These are phyloP conservation scores for Auricularia sp. DNA, from an alignment of 768 basidiomycete species.

Conservation along the genomic window DNA sequence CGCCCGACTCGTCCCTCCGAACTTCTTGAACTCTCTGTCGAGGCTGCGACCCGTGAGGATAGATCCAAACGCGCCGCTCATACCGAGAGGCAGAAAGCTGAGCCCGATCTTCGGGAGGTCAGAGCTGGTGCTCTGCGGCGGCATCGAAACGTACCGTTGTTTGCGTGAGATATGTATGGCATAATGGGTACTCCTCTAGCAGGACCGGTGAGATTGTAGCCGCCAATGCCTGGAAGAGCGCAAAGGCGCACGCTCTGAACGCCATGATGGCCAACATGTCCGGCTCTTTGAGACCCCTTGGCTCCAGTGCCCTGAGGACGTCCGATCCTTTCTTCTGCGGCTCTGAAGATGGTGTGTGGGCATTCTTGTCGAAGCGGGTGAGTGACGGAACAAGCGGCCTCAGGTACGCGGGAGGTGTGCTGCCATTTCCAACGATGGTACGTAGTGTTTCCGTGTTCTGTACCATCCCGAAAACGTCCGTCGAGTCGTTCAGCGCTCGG, in stretches of 20 bases:
- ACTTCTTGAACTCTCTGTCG: constrained; percentile 46
- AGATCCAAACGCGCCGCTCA: constrained; percentile 56
- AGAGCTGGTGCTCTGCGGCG: too few species aligned
- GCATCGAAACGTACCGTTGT: constrained; percentile 17
- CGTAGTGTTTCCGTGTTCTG: too few species aligned
- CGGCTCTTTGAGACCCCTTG: constrained; percentile 36
- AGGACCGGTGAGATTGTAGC: constrained; percentile 56
- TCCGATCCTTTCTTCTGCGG: background rate
- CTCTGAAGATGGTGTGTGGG: background rate
- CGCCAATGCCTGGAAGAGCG: constrained; percentile 50
- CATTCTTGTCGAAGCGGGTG: constrained; percentile 4
- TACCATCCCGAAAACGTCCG: too few species aligned
- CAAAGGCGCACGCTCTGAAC: constrained; percentile 43
- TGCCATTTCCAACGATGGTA: constrained; percentile 35
- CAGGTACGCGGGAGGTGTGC: constrained; percentile 20
- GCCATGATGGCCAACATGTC: constrained; percentile 46
- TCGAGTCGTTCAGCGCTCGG: too few species aligned
- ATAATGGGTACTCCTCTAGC: constrained; percentile 40
- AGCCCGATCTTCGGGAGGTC: constrained; percentile 42
- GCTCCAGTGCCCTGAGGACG: background rate
- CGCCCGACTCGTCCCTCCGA: constrained; percentile 13
- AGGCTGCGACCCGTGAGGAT: constrained; percentile 47
- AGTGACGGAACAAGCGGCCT: constrained; percentile 22
- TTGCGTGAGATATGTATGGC: constrained; percentile 31
- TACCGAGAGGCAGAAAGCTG: constrained; percentile 67